phyloP scores from a whole-genome alignment of 495 filamentous ascomycete genomes.

The Podospora tetraspora region DNA sequence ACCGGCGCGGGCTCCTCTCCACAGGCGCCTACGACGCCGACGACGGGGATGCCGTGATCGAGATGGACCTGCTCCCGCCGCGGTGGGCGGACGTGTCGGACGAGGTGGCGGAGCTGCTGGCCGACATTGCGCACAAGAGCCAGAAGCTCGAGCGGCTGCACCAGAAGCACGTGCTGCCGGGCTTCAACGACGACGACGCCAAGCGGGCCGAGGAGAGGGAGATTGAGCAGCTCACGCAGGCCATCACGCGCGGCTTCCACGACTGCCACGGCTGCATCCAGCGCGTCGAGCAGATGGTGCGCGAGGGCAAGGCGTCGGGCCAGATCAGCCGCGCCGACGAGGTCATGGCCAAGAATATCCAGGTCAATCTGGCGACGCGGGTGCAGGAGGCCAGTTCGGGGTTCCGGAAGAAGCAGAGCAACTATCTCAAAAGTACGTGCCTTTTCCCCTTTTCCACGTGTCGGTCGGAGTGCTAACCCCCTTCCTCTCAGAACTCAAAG shows the following conservation, averaged over 20 bases:
- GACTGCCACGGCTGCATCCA: constrained; percentile 83
- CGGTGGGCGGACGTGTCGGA: constrained; percentile 95
- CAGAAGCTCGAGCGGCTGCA: constrained; percentile 84
- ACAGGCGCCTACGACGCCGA: constrained; percentile 72
- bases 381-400: constrained; percentile 90
- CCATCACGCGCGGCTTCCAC: constrained; percentile 84
- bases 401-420: constrained; percentile 95
- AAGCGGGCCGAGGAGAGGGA: constrained; percentile 76
- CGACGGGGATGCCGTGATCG: constrained; percentile 87
- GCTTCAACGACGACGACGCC: constrained; percentile 90
- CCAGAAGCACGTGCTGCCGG: constrained; percentile 93
- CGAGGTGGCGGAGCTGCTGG: constrained; percentile 80
- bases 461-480: constrained; percentile 5
- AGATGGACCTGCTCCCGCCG: constrained; percentile 95
- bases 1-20: constrained; percentile 84
- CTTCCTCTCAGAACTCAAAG: constrained; percentile 65
- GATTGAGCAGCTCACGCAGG: constrained; percentile 85
- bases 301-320: constrained; percentile 61
- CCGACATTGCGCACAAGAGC: constrained; percentile 74
- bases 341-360: constrained; percentile 93
- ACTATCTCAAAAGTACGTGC: constrained; percentile 81
- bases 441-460: too few relatives aligned
- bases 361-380: constrained; percentile 77
- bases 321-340: constrained; percentile 75
- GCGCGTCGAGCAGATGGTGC: constrained; percentile 78